Percentiles rank a stretch among this genome's conserved stretches.
These are phyloP conservation scores for Cladosporium halotolerans DNA, from an alignment of 2,329 filamentous ascomycete species.

Conservation along the genomic window DNA sequence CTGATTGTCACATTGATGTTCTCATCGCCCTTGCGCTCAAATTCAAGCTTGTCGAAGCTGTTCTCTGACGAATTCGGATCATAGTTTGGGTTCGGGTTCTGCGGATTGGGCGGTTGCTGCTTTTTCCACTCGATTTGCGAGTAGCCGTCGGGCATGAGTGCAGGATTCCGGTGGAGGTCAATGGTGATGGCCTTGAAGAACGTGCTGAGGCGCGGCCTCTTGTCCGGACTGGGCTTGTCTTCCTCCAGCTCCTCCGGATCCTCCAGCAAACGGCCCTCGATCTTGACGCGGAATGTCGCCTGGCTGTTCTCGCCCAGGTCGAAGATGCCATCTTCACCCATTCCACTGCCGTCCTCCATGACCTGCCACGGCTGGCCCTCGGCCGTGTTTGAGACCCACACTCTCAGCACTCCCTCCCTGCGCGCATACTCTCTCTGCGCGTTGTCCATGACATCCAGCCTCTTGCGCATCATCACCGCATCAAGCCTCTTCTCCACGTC, in stretches of 20 bases:
- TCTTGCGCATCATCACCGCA: constrained; percentile 88
- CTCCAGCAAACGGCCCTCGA: constrained; percentile 76
- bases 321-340: constrained; percentile 64
- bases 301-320: constrained; percentile 74
- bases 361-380: constrained; percentile 93
- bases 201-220: constrained; percentile 58
- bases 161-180: constrained; percentile 49
- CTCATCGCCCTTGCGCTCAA: constrained; percentile 86
- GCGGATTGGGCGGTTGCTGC: constrained; percentile 47
- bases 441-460: constrained; percentile 81
- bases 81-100: constrained; percentile 36
- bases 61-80: constrained; percentile 55
- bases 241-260: constrained; percentile 41
- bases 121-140: constrained; percentile 80
- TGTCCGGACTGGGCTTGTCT: constrained; percentile 39
- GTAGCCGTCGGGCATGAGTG: constrained; percentile 60
- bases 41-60: constrained; percentile 86
- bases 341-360: constrained; percentile 40
- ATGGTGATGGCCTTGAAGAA: constrained; percentile 78
- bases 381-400: constrained; percentile 93
- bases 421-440: constrained; percentile 53
- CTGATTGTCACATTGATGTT: constrained; percentile 89
- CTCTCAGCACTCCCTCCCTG: constrained; percentile 69
- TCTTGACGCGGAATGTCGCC: constrained; percentile 81
- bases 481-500: constrained; percentile 85